Evolutionary conservation across 768 basidiomycete species (phyloP).

Genomic region (Strobilomyces echinocephalus): DNA sequence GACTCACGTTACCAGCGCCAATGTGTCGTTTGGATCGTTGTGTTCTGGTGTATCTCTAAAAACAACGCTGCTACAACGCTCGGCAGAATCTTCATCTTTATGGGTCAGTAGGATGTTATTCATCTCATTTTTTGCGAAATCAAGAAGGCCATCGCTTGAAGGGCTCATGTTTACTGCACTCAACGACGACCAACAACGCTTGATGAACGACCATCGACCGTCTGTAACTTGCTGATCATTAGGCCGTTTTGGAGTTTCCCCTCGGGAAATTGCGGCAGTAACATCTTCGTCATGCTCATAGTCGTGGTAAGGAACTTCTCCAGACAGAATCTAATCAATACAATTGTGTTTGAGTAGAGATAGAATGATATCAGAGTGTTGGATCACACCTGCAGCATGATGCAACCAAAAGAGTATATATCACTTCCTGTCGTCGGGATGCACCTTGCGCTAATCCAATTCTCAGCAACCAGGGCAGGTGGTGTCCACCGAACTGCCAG

Average conservation of each 20-base stretch:
- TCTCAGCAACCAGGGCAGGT: not conserved
- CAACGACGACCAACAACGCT: not conserved
- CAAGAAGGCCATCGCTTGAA: not conserved
- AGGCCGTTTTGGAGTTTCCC: not conserved
- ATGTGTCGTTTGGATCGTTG: no score
- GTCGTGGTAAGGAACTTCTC: not conserved
- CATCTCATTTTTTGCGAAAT: not conserved
- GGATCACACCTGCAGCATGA: not conserved
- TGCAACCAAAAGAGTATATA: not conserved
- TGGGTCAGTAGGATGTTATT: no score
- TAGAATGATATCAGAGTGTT: not conserved
- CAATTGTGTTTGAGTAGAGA: not conserved
- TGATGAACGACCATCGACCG: not conserved
- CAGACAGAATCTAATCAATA: not conserved
- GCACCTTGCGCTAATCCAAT: not conserved
- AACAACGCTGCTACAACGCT: no score
- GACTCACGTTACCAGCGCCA: no score
- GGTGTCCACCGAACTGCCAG: not conserved
- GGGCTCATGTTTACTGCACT: not conserved
- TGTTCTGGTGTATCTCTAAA: no score
- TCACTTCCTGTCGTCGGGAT: not conserved
- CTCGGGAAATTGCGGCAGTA: not conserved
- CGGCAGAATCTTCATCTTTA: no score
- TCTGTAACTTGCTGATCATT: not conserved
- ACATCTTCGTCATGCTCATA: not conserved